Evolutionary conservation across 2,329 filamentous ascomycete genomes (phyloP), one percentile per base, ranked within the genome.

Genomic region (Pseudopyricularia javanii): DNA sequence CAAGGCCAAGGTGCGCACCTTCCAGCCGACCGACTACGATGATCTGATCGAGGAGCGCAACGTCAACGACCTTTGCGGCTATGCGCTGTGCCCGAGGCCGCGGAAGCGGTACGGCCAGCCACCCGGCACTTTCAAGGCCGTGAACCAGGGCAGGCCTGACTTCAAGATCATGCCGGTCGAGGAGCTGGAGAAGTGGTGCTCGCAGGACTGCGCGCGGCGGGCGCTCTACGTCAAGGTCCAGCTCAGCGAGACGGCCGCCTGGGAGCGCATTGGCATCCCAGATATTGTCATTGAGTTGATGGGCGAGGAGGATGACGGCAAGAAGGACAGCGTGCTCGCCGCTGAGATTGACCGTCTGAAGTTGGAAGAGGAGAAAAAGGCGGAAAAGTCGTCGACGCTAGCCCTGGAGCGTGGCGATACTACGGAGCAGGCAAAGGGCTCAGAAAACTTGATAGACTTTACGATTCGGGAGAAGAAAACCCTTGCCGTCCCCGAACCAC

Each of bases 151-250:
- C 66, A 70, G 66, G 12, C 76, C 74, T 53, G 75, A 80, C 53
- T 80, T 81, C 53, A 76, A 75, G 57, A 85, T 95, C 49, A 82
- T 94, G 26, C 77, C 80, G 55, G 80, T 77, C 52, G 80, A 82
- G 58, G 82, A 88, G 62, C 68, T 91, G 15, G 88, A 93, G 69
- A 86, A 83, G 68, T 98, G 90, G 88, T 98, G 93, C 67, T 88
- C 84, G 0, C 75, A 84, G 53, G 75, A 75, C 37, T 98, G 93
- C 69, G 87, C 87, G 2, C 79, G 81, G 58, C 78, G 88, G 49
- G 90, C 88, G 2, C 74, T 95, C 58, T 95, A 90, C 66, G 76
- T 97, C 60, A 88, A 90, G 62, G 86, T 94, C 24, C 93, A 98
- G 73, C 78, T 97, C 37, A 85, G 79, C 58, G 86, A 93, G 63